Evolutionary conservation across 1,139 yeast genomes (phyloP), one percentile per base, ranked within the genome.

Genomic region (Hansenula anomala): DNA sequence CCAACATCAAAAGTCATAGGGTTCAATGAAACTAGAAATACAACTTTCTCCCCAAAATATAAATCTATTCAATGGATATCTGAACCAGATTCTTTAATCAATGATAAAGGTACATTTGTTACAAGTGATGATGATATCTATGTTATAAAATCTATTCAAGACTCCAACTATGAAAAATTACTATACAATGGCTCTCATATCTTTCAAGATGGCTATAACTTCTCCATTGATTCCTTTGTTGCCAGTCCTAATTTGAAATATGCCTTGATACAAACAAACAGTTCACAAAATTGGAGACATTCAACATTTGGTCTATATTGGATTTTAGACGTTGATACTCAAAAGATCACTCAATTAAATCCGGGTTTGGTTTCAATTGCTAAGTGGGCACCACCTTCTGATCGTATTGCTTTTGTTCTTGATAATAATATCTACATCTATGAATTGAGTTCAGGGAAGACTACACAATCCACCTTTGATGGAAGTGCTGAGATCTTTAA

Each of bases 381-480:
- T 0, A 62, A 69, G 24, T 89, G 95, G 81, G 78, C 96, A 2
- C 97, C 97, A 11, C 66, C 71, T 10, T 88, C 95, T 0, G 63
- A 66, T 16, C 64, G 73, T 38, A 59, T 92, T 37, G 86, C 95
- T 0, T 89, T 72, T 56, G 88, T 90, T 3, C 68, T 64, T 45
- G 75, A 64, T 68, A 83, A 86, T 57, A 78, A 92, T 56, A 62
- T 94, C 14, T 88, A 67, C 52, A 45, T 82, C 13, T 67, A 72
- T 34, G 56, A 67, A 27, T 50, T 75, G 0, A 63, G 76, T 66
- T 50, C 60, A 58, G 39, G 59, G 57, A 44, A 73, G 64, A 58
- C 71, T 60, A 51, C 45, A 0, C 74, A 67, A 51, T 64, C 87
- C 15, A 84, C 96, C 0, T 49, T 54, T 14, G 89, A 80, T 51